Percentiles rank a stretch among this genome's conserved stretches.
These are phyloP conservation scores for Candida glucosophila DNA, from an alignment of 1,139 yeast species.

Conservation along the genomic window DNA sequence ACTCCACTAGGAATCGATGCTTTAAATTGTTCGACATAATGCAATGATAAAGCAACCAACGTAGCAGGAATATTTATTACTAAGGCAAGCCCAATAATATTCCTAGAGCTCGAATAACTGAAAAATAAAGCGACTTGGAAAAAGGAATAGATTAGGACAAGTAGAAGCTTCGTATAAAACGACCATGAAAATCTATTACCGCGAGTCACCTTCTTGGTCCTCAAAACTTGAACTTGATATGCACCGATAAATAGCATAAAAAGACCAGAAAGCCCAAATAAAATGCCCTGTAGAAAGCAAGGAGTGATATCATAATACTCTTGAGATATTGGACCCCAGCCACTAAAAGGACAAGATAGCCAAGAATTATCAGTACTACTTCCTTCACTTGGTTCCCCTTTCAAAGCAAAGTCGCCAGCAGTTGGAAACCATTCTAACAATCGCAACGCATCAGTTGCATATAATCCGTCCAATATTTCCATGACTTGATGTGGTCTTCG, in stretches of 20 bases:
- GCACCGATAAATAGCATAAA: conserved; percentile 49
- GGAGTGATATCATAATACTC: conserved; percentile 64
- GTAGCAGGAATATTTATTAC: conserved; percentile 32
- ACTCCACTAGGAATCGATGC: conserved; percentile 59
- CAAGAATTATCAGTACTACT: no score
- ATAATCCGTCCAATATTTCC: no score
- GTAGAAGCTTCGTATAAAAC: conserved; percentile 33
- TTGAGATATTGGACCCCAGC: conserved; percentile 67
- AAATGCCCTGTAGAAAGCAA: conserved; percentile 70
- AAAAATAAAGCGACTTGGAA: conserved; percentile 19
- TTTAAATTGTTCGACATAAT: conserved; percentile 67
- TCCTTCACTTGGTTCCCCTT: no score
- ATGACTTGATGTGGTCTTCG: no score
- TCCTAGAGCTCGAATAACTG: conserved; percentile 19
- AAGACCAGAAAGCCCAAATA: conserved; percentile 43
- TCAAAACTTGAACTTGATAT: conserved; percentile 29
- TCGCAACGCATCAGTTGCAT: no score
- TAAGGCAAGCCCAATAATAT: conserved; percentile 36
- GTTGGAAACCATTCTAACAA: no score
- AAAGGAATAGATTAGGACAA: conserved; percentile 33
- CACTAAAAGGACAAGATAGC: no score
- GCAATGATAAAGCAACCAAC: conserved; percentile 45
- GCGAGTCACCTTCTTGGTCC: conserved; percentile 20
- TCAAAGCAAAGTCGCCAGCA: no score
- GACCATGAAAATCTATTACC: conserved; percentile 31